These are phyloP conservation scores for Pichia sp. DNA, from an alignment of 1,139 yeast genomes.

Conservation along the genomic window DNA sequence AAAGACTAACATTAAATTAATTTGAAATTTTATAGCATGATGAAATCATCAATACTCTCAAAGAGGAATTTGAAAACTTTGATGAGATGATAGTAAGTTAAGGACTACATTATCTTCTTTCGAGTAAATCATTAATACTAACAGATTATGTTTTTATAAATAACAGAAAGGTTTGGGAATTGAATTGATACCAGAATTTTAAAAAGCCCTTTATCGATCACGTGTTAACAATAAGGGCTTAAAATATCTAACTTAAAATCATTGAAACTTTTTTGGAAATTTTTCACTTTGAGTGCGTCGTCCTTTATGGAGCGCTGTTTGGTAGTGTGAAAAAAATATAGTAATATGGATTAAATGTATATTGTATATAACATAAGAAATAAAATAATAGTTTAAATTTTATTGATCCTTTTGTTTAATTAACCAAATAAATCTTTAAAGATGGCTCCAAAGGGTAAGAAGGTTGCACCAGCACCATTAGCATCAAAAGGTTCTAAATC, in stretches of 20 bases:
- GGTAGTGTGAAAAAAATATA: too few relatives aligned
- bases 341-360: too few relatives aligned
- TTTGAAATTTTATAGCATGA: slow-evolving; percentile 6
- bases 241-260: too few relatives aligned
- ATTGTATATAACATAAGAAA: too few relatives aligned
- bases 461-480: slow-evolving; percentile 87
- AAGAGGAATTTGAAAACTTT: slow-evolving; percentile 9
- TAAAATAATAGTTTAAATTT: too few relatives aligned
- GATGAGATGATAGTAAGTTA: slow-evolving; percentile 9
- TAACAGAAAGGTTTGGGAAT: slow-evolving; percentile 6
- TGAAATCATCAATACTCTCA: slow-evolving; percentile 4
- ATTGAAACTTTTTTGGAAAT: too few relatives aligned
- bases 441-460: slow-evolving; percentile 43
- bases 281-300: too few relatives aligned
- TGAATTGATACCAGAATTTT: slow-evolving; percentile 5
- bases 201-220: not conserved
- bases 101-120: not conserved
- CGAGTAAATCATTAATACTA: not conserved
- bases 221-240: not conserved
- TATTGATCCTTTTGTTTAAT: not conserved
- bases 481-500: slow-evolving; percentile 33
- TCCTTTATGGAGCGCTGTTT: too few relatives aligned
- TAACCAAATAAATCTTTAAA: slow-evolving; percentile 11
- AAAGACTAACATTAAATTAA: slow-evolving; percentile 7
- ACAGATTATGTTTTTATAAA: not conserved